Evolutionary conservation across 139 green algal species (phyloP), one percentile per base, ranked within the genome.

Genomic region (Medakamo hakoo): DNA sequence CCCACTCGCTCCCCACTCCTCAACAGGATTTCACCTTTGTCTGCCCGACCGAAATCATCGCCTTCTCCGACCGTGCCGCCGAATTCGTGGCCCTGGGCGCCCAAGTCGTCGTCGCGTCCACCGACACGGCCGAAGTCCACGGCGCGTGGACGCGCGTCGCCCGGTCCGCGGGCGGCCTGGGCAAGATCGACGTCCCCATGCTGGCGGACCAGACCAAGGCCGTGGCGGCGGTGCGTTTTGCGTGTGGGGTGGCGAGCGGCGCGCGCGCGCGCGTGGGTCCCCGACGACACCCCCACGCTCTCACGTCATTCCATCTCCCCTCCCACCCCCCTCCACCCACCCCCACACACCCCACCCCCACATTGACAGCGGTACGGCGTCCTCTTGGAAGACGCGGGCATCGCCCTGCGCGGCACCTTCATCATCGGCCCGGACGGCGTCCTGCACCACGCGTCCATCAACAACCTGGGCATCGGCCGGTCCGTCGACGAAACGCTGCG

Each of bases 401-500:
- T 93, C 60, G 86, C 86, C 30, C 73, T 92, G 64, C 82, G 88
- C 28, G 88, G 87, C 5, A 73, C 94, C 26, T 95, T 89, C 82
- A 88, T 95, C 73, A 94, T 95, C 67, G 88, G 93, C 76, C 83
- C 74, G 1, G 65, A 81, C 76, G 92, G 92, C 27, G 70, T 94
- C 16, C 69, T 98, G 48, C 84, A 96, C 77, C 91, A 98, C 72
- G 66, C 82, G 23, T 98, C 92, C 64, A 90, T 98, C 69, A 98
- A 98, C 86, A 97, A 97, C 77, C 75, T 95, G 59, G 81, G 80
- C 4, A 91, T 98, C 40, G 92, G 86, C 27, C 85, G 92, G 66
- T 89, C 68, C 65, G 91, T 98, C 0, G 92, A 98, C 31, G 92
- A 98, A 80, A 93, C 91, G n/a, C 80, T 95, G 67, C 82, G 92